phyloP scores from a whole-genome alignment of 257 asterid species.

The Nemophila menziesii region DNA sequence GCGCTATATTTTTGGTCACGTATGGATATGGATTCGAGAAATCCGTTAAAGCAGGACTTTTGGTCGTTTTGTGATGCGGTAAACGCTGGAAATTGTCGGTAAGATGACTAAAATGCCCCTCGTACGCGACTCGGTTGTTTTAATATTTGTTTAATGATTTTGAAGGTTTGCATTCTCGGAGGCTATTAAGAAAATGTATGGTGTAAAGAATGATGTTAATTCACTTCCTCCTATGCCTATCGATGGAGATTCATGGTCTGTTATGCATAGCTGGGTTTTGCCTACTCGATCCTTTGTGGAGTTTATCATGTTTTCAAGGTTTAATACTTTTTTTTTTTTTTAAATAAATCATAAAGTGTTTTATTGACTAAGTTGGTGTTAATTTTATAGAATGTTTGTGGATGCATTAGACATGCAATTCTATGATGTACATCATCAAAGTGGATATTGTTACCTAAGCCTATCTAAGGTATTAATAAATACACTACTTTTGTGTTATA shows the following conservation, averaged over 20 bases:
- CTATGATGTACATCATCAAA: constrained; percentile 53
- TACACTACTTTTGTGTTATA: constrained; percentile 2
- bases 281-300: constrained; percentile 89
- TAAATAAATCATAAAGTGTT: neutral
- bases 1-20: constrained; percentile 82
- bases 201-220: constrained; percentile 49
- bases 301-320: constrained; percentile 97
- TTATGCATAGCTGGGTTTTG: constrained; percentile 84
- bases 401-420: constrained; percentile 65
- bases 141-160: no score
- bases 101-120: no score
- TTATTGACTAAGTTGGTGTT: neutral
- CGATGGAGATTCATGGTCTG: constrained; percentile 75
- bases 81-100: constrained; percentile 95
- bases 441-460: constrained; percentile 64
- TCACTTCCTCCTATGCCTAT: constrained; percentile 76
- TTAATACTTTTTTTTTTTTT: neutral
- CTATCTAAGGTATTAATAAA: constrained; percentile 57
- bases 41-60: constrained; percentile 51
- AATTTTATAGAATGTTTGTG: constrained; percentile 65
- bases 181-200: constrained; percentile 76
- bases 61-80: constrained; percentile 94
- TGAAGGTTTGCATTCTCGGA: constrained; percentile 67
- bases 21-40: constrained; percentile 58
- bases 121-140: no score